Conservation (phyloP, 306 rosid species). For the Styphnolobium japonicum region DNA sequence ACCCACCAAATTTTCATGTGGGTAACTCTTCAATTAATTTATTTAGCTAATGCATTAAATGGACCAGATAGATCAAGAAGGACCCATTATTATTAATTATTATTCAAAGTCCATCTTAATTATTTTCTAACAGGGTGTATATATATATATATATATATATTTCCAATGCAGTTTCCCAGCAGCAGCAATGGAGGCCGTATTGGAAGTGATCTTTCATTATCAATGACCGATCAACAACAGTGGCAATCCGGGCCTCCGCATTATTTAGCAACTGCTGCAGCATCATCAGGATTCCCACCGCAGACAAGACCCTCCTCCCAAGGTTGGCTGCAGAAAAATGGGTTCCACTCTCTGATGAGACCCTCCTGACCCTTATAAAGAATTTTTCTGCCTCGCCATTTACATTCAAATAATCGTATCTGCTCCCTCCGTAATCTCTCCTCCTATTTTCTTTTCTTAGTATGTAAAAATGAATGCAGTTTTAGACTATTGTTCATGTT, state of each 20-base stretch:
- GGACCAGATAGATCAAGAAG: not conserved
- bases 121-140: not conserved
- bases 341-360: conserved; percentile 62
- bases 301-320: conserved; percentile 57
- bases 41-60: not conserved
- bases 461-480: conserved; percentile 18
- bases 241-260: conserved; percentile 55
- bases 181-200: conserved; percentile 62
- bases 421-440: not conserved
- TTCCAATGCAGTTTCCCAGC: conserved; percentile 56
- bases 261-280: conserved; percentile 81
- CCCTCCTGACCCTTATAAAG: conserved; percentile 37
- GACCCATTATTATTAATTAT: not conserved
- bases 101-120: not conserved
- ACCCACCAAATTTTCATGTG: conserved; percentile 61
- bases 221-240: conserved; percentile 47
- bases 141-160: not conserved
- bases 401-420: conserved; percentile 14
- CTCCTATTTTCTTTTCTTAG: conserved; percentile 1
- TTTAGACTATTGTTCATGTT: conserved; percentile 14
- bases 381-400: conserved; percentile 35
- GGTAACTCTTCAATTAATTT: conserved; percentile 22
- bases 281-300: conserved; percentile 99
- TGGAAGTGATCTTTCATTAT: conserved; percentile 67
- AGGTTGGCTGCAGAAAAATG: conserved; percentile 71